A percentile compares a stretch with the other conserved stretches of the same genome.
Evolutionary conservation across 768 basidiomycete genomes (phyloP).

Genomic region (Podaxis sp.): DNA sequence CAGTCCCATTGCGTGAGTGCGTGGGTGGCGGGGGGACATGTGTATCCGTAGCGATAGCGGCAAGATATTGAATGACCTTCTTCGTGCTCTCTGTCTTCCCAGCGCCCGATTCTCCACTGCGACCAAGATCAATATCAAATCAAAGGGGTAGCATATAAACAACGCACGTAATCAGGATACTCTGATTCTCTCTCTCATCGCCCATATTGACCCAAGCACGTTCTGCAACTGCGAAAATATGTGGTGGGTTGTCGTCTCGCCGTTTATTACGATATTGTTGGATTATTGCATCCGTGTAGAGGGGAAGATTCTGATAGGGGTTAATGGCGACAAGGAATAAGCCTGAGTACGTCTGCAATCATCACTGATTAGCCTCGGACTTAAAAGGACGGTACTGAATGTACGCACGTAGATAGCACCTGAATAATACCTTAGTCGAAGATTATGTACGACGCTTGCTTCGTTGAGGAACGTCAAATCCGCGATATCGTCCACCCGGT

Average conservation of each 20-base stretch:
- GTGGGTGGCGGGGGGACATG: slow-evolving; percentile 51
- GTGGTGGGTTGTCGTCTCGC: slow-evolving; percentile 89
- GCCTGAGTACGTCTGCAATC: slow-evolving; percentile 80
- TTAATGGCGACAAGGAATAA: slow-evolving; percentile 98
- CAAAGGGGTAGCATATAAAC: neutral
- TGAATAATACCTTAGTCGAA: slow-evolving; percentile 85
- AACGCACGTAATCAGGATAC: slow-evolving; percentile 93
- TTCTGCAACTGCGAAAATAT: slow-evolving; percentile 96
- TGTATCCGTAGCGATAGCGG: slow-evolving; percentile 88
- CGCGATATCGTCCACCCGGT: slow-evolving; percentile 96
- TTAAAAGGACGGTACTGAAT: neutral
- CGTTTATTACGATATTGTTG: slow-evolving; percentile 89
- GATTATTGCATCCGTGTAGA: slow-evolving; percentile 85
- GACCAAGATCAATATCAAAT: slow-evolving; percentile 7
- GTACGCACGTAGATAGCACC: slow-evolving; percentile 89
- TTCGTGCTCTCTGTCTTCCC: slow-evolving; percentile 99
- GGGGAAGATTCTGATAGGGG: slow-evolving; percentile 88
- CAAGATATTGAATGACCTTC: slow-evolving; percentile 99
- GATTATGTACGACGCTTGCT: slow-evolving; percentile 98
- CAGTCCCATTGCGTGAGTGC: slow-evolving; percentile 64
- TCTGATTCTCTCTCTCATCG: slow-evolving; percentile 94
- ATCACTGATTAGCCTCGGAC: slow-evolving; percentile 4
- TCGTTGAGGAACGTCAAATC: slow-evolving; percentile 98
- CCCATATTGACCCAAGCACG: slow-evolving; percentile 99
- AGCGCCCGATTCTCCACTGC: slow-evolving; percentile 95